A percentile compares a stretch with the other conserved stretches of the same genome.
Evolutionary conservation across 306 rosid species (phyloP).

Genomic region (Parietaria judaica): DNA sequence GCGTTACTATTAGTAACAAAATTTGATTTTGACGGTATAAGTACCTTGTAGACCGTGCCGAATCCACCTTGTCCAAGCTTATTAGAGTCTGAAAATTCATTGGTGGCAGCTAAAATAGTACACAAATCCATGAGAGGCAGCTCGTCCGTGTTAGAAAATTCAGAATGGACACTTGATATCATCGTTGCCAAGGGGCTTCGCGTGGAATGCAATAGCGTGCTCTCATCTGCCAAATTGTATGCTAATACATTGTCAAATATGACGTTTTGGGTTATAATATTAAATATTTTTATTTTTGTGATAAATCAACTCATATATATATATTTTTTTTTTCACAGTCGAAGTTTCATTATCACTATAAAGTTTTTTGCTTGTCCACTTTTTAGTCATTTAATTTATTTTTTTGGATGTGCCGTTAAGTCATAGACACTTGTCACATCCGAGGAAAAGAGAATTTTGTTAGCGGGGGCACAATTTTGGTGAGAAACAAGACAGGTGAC

Average conservation of each 20-base stretch:
- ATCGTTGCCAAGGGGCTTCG: conserved; percentile 19
- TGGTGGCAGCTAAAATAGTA: conserved; percentile 19
- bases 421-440: too few relatives aligned
- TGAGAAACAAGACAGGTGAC: too few relatives aligned
- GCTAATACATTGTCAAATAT: background rate
- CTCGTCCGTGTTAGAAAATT: conserved; percentile 33
- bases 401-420: too few relatives aligned
- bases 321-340: too few relatives aligned
- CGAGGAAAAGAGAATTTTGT: too few relatives aligned
- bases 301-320: too few relatives aligned
- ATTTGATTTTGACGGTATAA: too few relatives aligned
- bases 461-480: too few relatives aligned
- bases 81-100: conserved; percentile 12
- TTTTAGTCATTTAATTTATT: too few relatives aligned
- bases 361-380: too few relatives aligned
- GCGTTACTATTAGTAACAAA: too few relatives aligned
- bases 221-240: conserved; percentile 21
- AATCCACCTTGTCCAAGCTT: conserved; percentile 29
- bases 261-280: background rate
- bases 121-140: conserved; percentile 29
- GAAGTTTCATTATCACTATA: too few relatives aligned
- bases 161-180: conserved; percentile 30
- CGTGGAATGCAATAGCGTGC: conserved; percentile 24
- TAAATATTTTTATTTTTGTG: background rate
- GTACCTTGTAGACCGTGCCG: conserved; percentile 3